phyloP scores from a whole-genome alignment of 352 stramenopile species.

The Phytopythium mirpurense region DNA sequence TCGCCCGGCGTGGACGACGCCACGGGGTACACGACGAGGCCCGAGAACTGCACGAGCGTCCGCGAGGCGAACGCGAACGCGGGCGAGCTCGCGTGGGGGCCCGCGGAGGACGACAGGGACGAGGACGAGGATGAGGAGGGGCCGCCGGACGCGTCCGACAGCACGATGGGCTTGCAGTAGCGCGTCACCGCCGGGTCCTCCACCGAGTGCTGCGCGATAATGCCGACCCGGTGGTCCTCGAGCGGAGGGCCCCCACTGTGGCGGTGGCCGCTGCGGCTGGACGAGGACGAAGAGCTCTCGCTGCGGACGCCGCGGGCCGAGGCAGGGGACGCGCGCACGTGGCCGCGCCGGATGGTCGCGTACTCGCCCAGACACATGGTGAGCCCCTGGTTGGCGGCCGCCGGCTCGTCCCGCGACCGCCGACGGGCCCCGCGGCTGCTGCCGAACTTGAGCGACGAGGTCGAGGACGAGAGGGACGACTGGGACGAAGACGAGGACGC shows the following conservation, averaged over 20 bases:
- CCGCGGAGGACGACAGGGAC: not conserved
- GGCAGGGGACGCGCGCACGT: conserved; percentile 22
- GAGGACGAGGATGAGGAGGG: conserved; percentile 14
- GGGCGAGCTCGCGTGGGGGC: not conserved
- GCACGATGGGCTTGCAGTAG: conserved; percentile 55
- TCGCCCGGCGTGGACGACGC: conserved; percentile 25
- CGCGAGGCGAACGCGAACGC: conserved; percentile 30
- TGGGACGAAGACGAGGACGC: too few species aligned
- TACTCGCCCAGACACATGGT: conserved; percentile 62
- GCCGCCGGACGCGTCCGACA: conserved; percentile 11
- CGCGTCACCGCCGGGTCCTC: conserved; percentile 53
- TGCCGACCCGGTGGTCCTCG: conserved; percentile 46
- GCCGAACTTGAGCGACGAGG: conserved; percentile 32
- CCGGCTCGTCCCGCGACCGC: conserved; percentile 11
- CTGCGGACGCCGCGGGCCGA: not conserved
- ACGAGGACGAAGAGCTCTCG: not conserved
- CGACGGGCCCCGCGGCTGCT: not conserved
- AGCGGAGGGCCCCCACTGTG: not conserved
- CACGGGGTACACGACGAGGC: conserved; percentile 57
- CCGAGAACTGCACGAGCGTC: conserved; percentile 57
- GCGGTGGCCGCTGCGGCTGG: not conserved
- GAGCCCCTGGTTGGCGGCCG: conserved; percentile 6
- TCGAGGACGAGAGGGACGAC: conserved; percentile 9
- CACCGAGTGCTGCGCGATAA: conserved; percentile 67
- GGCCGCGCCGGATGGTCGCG: conserved; percentile 43